Percentiles rank a stretch among this genome's conserved stretches.
phyloP scores from a whole-genome alignment of 768 basidiomycete species.

The Rhodocollybia butyracea region DNA sequence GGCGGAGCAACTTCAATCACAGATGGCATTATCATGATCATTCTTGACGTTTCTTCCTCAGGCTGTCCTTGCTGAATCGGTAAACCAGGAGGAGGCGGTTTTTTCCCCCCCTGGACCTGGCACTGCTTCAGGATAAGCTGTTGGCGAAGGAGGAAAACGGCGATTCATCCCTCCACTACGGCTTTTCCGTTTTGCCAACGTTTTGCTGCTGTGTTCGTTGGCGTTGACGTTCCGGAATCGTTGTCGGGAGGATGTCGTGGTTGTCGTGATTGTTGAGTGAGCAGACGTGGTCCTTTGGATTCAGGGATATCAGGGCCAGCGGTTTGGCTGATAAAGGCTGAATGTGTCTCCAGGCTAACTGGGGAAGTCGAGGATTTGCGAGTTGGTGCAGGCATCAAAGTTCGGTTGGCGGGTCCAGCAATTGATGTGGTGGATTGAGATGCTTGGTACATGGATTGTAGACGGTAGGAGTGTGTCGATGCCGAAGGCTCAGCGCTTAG shows the following conservation, averaged over 20 bases:
- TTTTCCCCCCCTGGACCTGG: not conserved
- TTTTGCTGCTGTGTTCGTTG: slow-evolving; percentile 10
- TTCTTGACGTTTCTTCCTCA: slow-evolving; percentile 17
- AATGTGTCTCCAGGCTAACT: slow-evolving; percentile 25
- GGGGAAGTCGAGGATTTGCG: slow-evolving; percentile 40
- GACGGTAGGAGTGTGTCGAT: slow-evolving; percentile 48
- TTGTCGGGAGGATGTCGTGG: slow-evolving; percentile 24
- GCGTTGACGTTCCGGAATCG: slow-evolving; percentile 24
- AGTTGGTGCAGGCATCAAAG: slow-evolving; percentile 65
- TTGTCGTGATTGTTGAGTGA: not conserved
- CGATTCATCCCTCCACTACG: slow-evolving; percentile 75
- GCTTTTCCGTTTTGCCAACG: slow-evolving; percentile 49
- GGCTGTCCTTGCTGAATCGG: slow-evolving; percentile 26
- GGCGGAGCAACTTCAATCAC: slow-evolving; percentile 78
- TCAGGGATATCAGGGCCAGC: slow-evolving; percentile 4
- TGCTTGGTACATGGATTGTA: slow-evolving; percentile 77
- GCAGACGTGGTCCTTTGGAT: not conserved
- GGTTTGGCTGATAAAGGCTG: slow-evolving; percentile 40
- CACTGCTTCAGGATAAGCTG: slow-evolving; percentile 23
- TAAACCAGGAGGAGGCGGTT: slow-evolving; percentile 18
- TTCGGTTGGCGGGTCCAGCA: slow-evolving; percentile 45
- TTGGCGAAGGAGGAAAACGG: slow-evolving; percentile 54
- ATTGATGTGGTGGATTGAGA: slow-evolving; percentile 30
- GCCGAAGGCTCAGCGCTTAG: slow-evolving; percentile 50
- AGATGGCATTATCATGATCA: slow-evolving; percentile 57